Conservation (phyloP, 441 rosid species). For the Cnidoscolus chayamansa region DNA sequence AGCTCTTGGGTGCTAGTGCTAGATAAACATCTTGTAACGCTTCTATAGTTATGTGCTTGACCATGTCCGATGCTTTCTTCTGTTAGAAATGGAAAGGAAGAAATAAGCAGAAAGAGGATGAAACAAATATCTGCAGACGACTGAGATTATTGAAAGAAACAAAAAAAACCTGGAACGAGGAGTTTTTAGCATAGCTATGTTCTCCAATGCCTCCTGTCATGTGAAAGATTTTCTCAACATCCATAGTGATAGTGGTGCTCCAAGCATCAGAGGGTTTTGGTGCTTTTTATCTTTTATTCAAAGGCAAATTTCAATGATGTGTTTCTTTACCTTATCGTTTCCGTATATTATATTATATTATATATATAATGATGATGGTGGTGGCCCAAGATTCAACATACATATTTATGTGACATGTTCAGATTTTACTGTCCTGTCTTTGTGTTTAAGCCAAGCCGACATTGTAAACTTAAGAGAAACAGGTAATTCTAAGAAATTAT, state of each 20-base stretch:
- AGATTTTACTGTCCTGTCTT: too few species aligned
- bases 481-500: too few species aligned
- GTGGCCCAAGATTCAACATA: too few species aligned
- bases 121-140: not conserved
- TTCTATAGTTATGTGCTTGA: slow-evolving; percentile 61
- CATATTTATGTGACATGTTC: too few species aligned
- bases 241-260: slow-evolving; percentile 31
- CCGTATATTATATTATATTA: too few species aligned
- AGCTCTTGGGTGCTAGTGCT: slow-evolving; percentile 43
- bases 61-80: slow-evolving; percentile 73
- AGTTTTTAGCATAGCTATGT: slow-evolving; percentile 76
- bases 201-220: slow-evolving; percentile 71
- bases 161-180: slow-evolving; percentile 55
- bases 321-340: too few species aligned
- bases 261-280: not conserved
- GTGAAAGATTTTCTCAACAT: slow-evolving; percentile 69
- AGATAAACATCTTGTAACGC: slow-evolving; percentile 50
- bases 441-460: too few species aligned
- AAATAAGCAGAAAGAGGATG: not conserved
- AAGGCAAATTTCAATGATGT: not conserved
- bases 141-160: not conserved
- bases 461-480: too few species aligned
- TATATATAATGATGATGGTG: too few species aligned
- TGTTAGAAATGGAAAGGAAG: slow-evolving; percentile 24
- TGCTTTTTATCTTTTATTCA: not conserved